Evolutionary conservation across 192 early-diverging fungal genomes (phyloP), one percentile per base, ranked within the genome.

Genomic region (Paraglomus brasilianum): DNA sequence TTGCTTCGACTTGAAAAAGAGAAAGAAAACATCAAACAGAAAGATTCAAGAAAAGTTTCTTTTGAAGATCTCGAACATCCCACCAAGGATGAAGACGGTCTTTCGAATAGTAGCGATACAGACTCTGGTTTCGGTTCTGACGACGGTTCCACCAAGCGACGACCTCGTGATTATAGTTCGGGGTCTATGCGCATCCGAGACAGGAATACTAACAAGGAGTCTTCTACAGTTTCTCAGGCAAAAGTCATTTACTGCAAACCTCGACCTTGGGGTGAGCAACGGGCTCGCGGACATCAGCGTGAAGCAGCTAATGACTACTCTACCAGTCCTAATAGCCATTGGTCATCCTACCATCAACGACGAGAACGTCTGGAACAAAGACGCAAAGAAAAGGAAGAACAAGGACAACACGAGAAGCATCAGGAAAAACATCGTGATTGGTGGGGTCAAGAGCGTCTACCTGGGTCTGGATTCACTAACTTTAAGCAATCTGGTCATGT

Each of bases 121-220:
- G 66, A 68, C 36, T 68, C 66, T 13, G 66, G 66, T 30, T 68
- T 68, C 44, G 66, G 66, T 14, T 56, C 66, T 11, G 66, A 68
- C 2, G 66, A 68, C 22, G 66, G 56, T 56, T 15, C 49, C 30
- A 40, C 36, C 1, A 68, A 51, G 15, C 40, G 41, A 15, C 17
- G 11, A 13, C 30, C 30, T 30, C 30, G 30, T 30, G 30, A 30
- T 30, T 30, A 30, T 30, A 30, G 30, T 30, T 30, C 30, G 3
- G 30, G 1, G 30, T 30, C 30, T 30, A 3, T 30, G 30, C 30
- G 30, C 30, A 3, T 30, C 30, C 30, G 30, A 30, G 30, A 44
- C 42, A 4, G 4, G 19, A 42, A 53, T 55, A 8, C 43, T 24
- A 4, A 2, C 7, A 68, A 68, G 17, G 42, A 14, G 15, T 10